Conservation (phyloP, 2,329 filamentous ascomycete species). For the Dactylonectria macrodidyma region DNA sequence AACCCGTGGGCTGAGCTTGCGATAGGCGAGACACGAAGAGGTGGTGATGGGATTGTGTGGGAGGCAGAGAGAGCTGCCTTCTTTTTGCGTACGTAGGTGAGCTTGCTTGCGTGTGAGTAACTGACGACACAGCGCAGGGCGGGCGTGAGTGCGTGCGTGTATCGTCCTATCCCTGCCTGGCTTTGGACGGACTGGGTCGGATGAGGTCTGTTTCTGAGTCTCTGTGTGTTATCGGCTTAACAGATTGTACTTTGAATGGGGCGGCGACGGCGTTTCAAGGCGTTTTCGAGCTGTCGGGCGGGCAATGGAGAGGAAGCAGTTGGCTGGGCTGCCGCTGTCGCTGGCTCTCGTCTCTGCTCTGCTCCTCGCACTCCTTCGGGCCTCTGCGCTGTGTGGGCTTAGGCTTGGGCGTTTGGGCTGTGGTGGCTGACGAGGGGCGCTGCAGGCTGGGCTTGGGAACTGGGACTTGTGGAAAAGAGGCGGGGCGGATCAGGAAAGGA, state of each 20-base stretch:
- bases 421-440: slow-evolving; percentile 41
- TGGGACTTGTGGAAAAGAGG: slow-evolving; percentile 24
- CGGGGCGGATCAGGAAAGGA: slow-evolving; percentile 31
- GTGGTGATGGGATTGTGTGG: slow-evolving; percentile 18
- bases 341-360: neutral
- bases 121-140: slow-evolving; percentile 31
- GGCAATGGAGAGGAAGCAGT: neutral
- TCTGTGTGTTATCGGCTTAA: neutral
- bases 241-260: neutral
- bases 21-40: slow-evolving; percentile 22
- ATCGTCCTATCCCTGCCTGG: slow-evolving; percentile 27
- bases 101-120: slow-evolving; percentile 24
- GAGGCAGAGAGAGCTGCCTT: slow-evolving; percentile 16
- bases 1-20: slow-evolving; percentile 3
- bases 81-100: slow-evolving; percentile 11
- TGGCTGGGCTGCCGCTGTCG: neutral
- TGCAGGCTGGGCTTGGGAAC: slow-evolving; percentile 30
- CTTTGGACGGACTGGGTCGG: neutral
- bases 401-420: slow-evolving; percentile 33
- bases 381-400: slow-evolving; percentile 17
- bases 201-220: neutral
- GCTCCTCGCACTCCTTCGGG: neutral
- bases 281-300: neutral
- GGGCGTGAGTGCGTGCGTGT: slow-evolving; percentile 31
- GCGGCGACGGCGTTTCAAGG: neutral